These are phyloP conservation scores for Fusarium siculi DNA, from an alignment of 2,329 filamentous ascomycete genomes.

Conservation along the genomic window DNA sequence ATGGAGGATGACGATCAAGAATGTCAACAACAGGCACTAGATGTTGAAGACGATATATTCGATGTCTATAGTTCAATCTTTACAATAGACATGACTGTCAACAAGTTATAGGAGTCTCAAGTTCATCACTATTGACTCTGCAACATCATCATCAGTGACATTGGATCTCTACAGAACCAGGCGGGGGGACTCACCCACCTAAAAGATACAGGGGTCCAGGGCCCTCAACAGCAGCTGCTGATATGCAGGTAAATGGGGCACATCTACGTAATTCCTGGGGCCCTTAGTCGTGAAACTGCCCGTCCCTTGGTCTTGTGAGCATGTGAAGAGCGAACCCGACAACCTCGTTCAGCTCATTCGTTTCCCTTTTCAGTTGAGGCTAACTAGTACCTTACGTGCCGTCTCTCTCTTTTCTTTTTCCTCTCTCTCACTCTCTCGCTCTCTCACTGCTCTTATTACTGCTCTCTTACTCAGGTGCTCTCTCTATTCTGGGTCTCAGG, in stretches of 20 bases:
- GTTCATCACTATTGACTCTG: not conserved
- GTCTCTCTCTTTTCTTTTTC: not conserved
- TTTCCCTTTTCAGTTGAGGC: not conserved
- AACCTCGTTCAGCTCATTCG: not conserved
- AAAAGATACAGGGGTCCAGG: slow-evolving; percentile 14
- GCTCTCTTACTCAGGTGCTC: not conserved
- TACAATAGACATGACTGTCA: rapidly evolving
- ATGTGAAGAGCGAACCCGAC: slow-evolving; percentile 31
- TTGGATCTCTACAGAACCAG: not conserved
- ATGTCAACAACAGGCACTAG: not conserved
- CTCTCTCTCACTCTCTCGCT: not conserved
- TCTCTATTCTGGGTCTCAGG: slow-evolving; percentile 9
- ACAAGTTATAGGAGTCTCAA: not conserved
- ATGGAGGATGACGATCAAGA: slow-evolving; percentile 4
- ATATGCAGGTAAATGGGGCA: slow-evolving; percentile 26
- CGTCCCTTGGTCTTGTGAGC: slow-evolving; percentile 35
- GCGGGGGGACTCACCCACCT: slow-evolving; percentile 18
- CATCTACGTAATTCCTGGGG: slow-evolving; percentile 34
- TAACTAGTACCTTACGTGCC: not conserved
- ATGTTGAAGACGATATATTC: not conserved
- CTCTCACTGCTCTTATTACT: not conserved
- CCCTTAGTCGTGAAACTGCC: slow-evolving; percentile 17
- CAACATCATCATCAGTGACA: not conserved
- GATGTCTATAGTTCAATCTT: not conserved
- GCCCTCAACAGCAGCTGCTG: slow-evolving; percentile 10